Conservation (phyloP, 208 protist genomes). For the Crithidia sp. region DNA sequence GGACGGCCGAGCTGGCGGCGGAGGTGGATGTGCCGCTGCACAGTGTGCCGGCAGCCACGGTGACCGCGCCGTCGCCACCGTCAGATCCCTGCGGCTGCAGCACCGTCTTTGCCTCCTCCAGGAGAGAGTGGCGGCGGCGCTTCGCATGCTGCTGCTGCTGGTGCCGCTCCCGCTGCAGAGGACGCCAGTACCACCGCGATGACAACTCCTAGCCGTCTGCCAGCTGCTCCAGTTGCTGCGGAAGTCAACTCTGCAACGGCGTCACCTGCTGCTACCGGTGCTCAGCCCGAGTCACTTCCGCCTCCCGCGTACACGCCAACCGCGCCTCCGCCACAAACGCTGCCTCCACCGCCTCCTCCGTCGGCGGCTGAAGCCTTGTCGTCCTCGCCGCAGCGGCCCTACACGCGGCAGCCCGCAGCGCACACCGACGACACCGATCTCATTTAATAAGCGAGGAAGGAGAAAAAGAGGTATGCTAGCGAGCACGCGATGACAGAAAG, state of each 20-base stretch:
- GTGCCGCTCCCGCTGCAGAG: neutral
- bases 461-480: neutral
- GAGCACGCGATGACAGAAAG: neutral
- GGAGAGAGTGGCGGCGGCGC: neutral
- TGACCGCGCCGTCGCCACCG: conserved; percentile 1
- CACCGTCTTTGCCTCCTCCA: neutral
- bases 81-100: neutral
- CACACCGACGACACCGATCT: conserved; percentile 16
- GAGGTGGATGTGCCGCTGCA: conserved; percentile 36
- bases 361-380: neutral
- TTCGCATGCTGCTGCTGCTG: neutral
- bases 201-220: too few relatives aligned
- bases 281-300: neutral
- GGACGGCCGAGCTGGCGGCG: conserved; percentile 34
- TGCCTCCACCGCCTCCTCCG: neutral
- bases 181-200: too few relatives aligned
- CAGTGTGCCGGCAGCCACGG: conserved; percentile 16
- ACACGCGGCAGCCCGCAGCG: neutral
- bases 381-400: neutral
- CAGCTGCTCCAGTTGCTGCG: too few relatives aligned
- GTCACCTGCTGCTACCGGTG: neutral
- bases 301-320: neutral
- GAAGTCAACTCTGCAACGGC: too few relatives aligned
- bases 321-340: neutral
- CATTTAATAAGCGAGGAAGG: conserved; percentile 4